Base-by-base conservation (phyloP, 2,329 filamentous ascomycete genomes). In the Aspergillus fructus region DNA sequence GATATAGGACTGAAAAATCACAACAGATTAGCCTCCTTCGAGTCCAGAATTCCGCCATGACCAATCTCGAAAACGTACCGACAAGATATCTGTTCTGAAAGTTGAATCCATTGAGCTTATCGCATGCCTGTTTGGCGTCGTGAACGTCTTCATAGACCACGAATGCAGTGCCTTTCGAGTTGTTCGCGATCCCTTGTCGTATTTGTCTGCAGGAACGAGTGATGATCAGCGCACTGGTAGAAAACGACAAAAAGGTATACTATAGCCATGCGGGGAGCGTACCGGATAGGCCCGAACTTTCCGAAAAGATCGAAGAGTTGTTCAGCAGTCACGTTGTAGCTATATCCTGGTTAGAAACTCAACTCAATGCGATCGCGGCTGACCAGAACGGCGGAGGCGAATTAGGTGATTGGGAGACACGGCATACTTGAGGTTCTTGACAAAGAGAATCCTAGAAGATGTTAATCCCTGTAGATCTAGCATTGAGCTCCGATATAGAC, bases 81-180 rank as follows among this genome's bases (percentile, higher is more conserved):
- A 99, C 94, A 69, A 99, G 90, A 79, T 99, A 99, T 76, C 94
- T 90, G 81, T 93, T 96, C 83, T 99, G 94, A 78, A 99, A 99
- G 83, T 99, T 99, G 87, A 96, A 99, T 75, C 94, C 94, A 83
- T 99, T 99, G 77, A 99, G 84, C 83, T 97, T 97, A 83, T 99
- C 94, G 84, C 94, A 97, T 73, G 94, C 94, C 79, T 92, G 89
- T 82, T 99, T 99, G 67, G 94, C 93, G 83, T 99, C 94, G 85
- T 94, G 90, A 68, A 97, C 93, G 84, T 99, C 94, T 79, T 97
- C 94, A 83, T 97, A 99, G 79, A 99, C 94, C 69, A 99, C 94
- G 78, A 96, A 99, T 66, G 93, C 94, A 53, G 94, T 99, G 75
- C 94, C 94, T 79, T 97, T 99, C 71, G 94, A 97, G 77, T 94